phyloP scores from a whole-genome alignment of 495 filamentous ascomycete species.

The Penicillium fimorum region DNA sequence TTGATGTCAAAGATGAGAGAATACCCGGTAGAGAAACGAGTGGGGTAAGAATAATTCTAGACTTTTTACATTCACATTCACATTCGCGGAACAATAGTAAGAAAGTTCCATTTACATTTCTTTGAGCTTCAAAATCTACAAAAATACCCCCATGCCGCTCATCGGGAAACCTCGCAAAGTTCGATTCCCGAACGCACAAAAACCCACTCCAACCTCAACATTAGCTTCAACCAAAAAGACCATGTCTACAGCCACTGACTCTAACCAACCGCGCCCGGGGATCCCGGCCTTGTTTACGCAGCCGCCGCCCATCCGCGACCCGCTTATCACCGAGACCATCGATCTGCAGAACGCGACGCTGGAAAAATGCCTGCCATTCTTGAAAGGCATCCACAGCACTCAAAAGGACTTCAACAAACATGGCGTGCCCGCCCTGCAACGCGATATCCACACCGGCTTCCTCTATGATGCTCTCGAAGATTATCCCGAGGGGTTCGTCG shows the following conservation, averaged over 20 bases:
- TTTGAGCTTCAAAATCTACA: not conserved
- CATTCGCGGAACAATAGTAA: slow-evolving; percentile 9
- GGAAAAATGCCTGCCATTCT: slow-evolving; percentile 65
- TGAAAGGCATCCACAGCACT: slow-evolving; percentile 44
- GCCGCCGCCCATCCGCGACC: slow-evolving; percentile 63
- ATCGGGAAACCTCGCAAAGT: slow-evolving; percentile 42
- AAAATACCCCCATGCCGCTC: slow-evolving; percentile 28
- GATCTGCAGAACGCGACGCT: slow-evolving; percentile 64
- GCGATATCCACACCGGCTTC: slow-evolving; percentile 71
- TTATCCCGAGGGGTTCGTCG: slow-evolving; percentile 64
- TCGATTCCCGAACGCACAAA: slow-evolving; percentile 30
- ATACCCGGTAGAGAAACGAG: not conserved
- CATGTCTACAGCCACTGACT: not conserved
- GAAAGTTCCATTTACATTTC: not conserved
- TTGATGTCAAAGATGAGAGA: not conserved
- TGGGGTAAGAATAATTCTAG: slow-evolving; percentile 3
- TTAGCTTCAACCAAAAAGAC: slow-evolving; percentile 24
- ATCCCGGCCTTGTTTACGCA: slow-evolving; percentile 65
- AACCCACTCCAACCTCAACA: slow-evolving; percentile 7
- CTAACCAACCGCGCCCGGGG: slow-evolving; percentile 33
- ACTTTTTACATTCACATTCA: slow-evolving; percentile 4
- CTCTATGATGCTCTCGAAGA: slow-evolving; percentile 62
- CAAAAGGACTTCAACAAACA: slow-evolving; percentile 57
- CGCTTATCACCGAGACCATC: slow-evolving; percentile 65
- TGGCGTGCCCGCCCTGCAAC: slow-evolving; percentile 72